Conservation (phyloP, 352 stramenopile species). For the Pythium dissotocum region DNA sequence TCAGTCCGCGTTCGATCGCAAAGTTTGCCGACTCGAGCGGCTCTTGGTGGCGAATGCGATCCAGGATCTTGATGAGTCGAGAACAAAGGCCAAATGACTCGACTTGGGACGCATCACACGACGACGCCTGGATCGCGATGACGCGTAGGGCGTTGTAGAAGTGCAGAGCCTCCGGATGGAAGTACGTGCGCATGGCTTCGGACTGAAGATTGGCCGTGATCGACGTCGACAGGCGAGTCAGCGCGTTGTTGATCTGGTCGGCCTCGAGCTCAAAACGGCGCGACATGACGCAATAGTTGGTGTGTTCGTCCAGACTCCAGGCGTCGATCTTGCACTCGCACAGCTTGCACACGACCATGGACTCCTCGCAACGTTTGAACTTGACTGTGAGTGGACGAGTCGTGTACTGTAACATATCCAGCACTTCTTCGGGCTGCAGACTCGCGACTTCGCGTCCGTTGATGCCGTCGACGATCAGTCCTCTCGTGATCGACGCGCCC, state of each 20-base stretch:
- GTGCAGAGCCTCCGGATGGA: slow-evolving; percentile 60
- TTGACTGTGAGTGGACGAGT: slow-evolving; percentile 61
- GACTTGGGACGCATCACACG: slow-evolving; percentile 71
- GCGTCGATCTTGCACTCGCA: slow-evolving; percentile 79
- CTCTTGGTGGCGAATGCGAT: slow-evolving; percentile 65
- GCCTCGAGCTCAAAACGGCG: slow-evolving; percentile 74
- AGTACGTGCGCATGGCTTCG: slow-evolving; percentile 39
- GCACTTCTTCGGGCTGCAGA: slow-evolving; percentile 46
- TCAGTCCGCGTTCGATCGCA: slow-evolving; percentile 48
- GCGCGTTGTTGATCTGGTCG: slow-evolving; percentile 70
- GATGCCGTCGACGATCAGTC: slow-evolving; percentile 67
- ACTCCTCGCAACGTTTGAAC: slow-evolving; percentile 49
- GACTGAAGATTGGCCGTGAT: slow-evolving; percentile 60
- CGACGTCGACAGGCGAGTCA: slow-evolving; percentile 52
- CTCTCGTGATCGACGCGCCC: slow-evolving; percentile 41
- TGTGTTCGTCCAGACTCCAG: slow-evolving; percentile 67
- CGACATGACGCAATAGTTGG: slow-evolving; percentile 79
- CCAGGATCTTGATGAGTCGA: slow-evolving; percentile 75
- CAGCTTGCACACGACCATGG: slow-evolving; percentile 74
- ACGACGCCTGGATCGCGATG: slow-evolving; percentile 67
- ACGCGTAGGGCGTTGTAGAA: slow-evolving; percentile 74
- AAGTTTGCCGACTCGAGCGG: slow-evolving; percentile 40
- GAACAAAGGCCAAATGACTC: slow-evolving; percentile 79
- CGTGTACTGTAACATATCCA: slow-evolving; percentile 66
- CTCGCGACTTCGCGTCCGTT: slow-evolving; percentile 44